These are phyloP conservation scores for Caryopteris hybrid DNA, from an alignment of 305 asterid species.

Conservation along the genomic window DNA sequence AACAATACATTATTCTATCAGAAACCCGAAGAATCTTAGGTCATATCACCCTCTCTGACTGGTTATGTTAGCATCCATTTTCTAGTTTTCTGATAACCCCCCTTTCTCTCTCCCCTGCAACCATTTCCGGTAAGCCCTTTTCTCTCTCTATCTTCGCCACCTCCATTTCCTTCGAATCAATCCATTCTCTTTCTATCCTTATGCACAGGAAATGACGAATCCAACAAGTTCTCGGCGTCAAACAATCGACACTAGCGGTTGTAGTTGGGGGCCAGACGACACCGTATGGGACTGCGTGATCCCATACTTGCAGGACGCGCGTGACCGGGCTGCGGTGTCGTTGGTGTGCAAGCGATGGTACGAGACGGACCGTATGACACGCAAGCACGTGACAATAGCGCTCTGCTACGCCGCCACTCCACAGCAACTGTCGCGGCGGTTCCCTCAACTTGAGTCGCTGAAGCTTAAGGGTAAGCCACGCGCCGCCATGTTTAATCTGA, in stretches of 20 bases:
- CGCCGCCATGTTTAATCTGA: slow-evolving; percentile 85
- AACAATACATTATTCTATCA: no score
- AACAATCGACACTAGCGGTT: not conserved
- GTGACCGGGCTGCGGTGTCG: slow-evolving; percentile 62
- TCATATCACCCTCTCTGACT: no score
- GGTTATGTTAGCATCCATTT: no score
- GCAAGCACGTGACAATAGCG: slow-evolving; percentile 79
- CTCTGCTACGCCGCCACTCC: slow-evolving; percentile 74
- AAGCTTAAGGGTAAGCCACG: slow-evolving; percentile 91
- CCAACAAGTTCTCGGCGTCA: not conserved
- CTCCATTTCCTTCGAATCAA: no score
- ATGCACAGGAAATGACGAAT: not conserved
- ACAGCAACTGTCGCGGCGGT: slow-evolving; percentile 44
- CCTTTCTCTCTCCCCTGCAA: no score
- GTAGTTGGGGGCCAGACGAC: slow-evolving; percentile 29
- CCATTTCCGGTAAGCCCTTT: no score
- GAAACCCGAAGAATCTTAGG: no score
- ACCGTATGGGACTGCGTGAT: slow-evolving; percentile 71
- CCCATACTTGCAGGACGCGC: slow-evolving; percentile 56
- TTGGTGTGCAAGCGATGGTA: slow-evolving; percentile 58
- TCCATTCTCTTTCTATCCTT: no score
- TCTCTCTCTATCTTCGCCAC: no score
- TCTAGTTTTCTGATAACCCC: no score
- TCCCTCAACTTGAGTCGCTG: slow-evolving; percentile 68
- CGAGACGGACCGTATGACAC: slow-evolving; percentile 63